Base-by-base conservation (phyloP, 352 stramenopile species). In the Pythium myriotylum region DNA sequence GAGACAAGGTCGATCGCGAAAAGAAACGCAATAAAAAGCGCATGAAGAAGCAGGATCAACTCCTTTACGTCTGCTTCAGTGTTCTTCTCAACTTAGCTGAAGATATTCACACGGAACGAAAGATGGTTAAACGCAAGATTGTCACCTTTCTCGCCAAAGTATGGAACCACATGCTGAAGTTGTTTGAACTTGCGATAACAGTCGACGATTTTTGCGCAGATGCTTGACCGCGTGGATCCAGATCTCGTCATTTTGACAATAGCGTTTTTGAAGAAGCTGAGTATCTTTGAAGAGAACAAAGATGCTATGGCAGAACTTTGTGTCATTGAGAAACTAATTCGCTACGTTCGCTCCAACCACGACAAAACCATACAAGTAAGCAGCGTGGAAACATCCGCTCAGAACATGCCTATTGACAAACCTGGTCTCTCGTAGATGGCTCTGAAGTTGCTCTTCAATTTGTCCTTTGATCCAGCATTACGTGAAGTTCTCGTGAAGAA, bases 221-320 rank as follows among this genome's bases (percentile, higher is more conserved):
- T 97, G 64, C 76, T 98, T 9, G 86, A 96, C 52, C 81, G 89
- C 22, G 88, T 93, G 41, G 91, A 86, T 9, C 78, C 84, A 2
- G 88, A 98, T 58, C 74, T 97, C 29, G 73, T 97, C 14, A 96
- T 97, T 39, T 68, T 98, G 22, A 86, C 88, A 10, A 79, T 97
- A 12, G 83, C 84, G 19, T 97, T 98, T 58, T 69, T 98, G 41
- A 97, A 96, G 56, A 98, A 98, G 62, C 71, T 98, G 14, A 93
- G 88, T 52, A 94, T 98, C 49, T 98, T 98, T 66, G 85, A 97
- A 68, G 94, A 98, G 37, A 98, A 98, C 74, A 98, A 97, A 64
- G 81, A 97, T 42, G 65, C 82, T 39, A 95, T 98, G 82, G 79
- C 94, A 45, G 86, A 96, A 63, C 70, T 91, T 24, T 74, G 77